Base-by-base conservation (phyloP, 805 yeast genomes). In the Tetrapisispora arboricola region DNA sequence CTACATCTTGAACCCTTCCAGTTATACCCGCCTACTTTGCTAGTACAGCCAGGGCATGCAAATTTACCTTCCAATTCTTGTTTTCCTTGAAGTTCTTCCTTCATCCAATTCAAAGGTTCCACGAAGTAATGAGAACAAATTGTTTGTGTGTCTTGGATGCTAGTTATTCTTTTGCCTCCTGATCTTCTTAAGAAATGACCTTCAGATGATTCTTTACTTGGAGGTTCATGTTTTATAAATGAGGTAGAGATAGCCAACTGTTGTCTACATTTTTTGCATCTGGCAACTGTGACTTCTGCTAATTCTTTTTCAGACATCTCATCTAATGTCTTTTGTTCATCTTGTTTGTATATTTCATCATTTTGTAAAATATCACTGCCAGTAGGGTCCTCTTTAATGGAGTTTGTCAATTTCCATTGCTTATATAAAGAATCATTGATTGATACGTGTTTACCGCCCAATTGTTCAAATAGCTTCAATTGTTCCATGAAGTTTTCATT, bases 1-100 rank as follows among this genome's bases (percentile, higher is more conserved):
- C 92, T 77, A 60, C 98, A 92, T 51, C 94, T 67, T 2, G 90
- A 77, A 0, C 98, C 98, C 53, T 80, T 84, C 98, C 98, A 92
- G 46, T 80, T 76, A 58, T 87, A 92, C 0, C 85, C 87, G 12
- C 98, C 98, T 2, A 92, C 75, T 63, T 90, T 92, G 13, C 83
- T 69, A 5, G 67, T 66, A 65, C 98, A 92, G 54, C 80, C 81
- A 2, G 92, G 92, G 60, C 98, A 92, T 10, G 64, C 59, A 33
- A 92, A 76, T 54, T 82, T 84, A 2, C 98, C 98, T 58, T 90
- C 96, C 8, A 92, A 53, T 39, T 78, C 82, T 27, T 84, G 84
- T 49, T 73, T 71, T 12, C 60, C 63, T 36, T 72, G 77, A 30
- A 90, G 64, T 57, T 85, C 95, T 4, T 67, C 66, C 44, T 80